Evolutionary conservation across 148 eudicot species (phyloP).

Genomic region (Polygonum maritimum): DNA sequence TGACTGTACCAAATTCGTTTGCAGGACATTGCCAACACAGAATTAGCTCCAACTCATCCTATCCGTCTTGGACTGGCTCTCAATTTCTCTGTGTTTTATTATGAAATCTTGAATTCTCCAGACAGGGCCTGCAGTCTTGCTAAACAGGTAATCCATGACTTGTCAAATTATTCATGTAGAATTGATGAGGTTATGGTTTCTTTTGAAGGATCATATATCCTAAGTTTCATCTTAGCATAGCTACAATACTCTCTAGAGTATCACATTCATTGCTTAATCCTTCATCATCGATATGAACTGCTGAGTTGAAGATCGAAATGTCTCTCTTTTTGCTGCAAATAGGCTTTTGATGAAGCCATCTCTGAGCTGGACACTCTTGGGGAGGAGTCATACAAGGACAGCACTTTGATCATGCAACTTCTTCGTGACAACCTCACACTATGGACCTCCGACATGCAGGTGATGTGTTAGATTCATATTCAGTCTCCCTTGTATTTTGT

Average conservation of each 20-base stretch:
- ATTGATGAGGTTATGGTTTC: background rate
- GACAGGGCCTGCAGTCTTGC: conserved; percentile 46
- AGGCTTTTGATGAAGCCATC: conserved; percentile 46
- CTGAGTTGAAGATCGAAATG: background rate
- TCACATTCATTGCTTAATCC: background rate
- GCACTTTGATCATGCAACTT: conserved; percentile 48
- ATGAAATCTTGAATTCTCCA: conserved; percentile 41
- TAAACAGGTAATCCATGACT: conserved; percentile 24
- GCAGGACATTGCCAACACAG: conserved; percentile 35
- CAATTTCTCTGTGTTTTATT: conserved; percentile 48
- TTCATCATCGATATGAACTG: background rate
- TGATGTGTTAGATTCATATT: background rate
- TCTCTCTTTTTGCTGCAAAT: background rate
- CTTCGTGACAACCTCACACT: conserved; percentile 42
- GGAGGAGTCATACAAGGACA: conserved; percentile 47
- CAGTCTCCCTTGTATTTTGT: background rate
- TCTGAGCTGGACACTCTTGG: conserved; percentile 47
- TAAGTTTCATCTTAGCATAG: background rate
- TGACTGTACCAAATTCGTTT: background rate
- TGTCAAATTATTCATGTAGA: background rate
- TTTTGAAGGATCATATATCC: background rate
- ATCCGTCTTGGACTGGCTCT: conserved; percentile 48
- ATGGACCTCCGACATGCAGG: conserved; percentile 47
- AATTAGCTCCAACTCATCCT: conserved; percentile 38
- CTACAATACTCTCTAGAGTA: background rate